Percentiles rank a stretch among this genome's conserved stretches.
These are phyloP conservation scores for Malbranchea zuffiana DNA, from an alignment of 2,329 filamentous ascomycete genomes.

Conservation along the genomic window DNA sequence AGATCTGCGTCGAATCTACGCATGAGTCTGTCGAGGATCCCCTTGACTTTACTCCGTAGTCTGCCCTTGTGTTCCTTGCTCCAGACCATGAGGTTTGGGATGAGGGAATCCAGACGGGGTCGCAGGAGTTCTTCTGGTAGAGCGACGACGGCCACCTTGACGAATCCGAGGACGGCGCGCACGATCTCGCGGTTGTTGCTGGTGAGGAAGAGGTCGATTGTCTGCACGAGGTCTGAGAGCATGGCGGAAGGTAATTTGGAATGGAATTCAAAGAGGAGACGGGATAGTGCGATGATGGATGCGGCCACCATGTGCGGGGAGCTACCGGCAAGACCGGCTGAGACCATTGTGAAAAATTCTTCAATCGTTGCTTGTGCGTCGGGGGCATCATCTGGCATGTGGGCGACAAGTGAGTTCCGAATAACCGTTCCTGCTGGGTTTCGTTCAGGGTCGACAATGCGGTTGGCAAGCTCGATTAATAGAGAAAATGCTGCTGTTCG, in stretches of 20 bases:
- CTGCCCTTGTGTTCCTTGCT: constrained; percentile 96
- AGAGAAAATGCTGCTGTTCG: constrained; percentile 82
- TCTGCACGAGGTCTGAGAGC: constrained; percentile 75
- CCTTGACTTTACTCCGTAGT: constrained; percentile 94
- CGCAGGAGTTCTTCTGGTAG: constrained; percentile 69
- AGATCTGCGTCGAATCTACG: constrained; percentile 75
- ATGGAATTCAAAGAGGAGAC: constrained; percentile 89
- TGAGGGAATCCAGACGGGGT: constrained; percentile 61
- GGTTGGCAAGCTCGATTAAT: constrained; percentile 76
- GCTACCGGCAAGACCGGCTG: constrained; percentile 80
- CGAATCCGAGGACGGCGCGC: constrained; percentile 84
- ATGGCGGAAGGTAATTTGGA: constrained; percentile 56
- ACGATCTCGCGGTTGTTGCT: constrained; percentile 97
- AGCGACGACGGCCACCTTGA: constrained; percentile 88
- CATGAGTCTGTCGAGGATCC: constrained; percentile 90
- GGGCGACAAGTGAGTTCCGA: constrained; percentile 71
- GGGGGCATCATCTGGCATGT: constrained; percentile 74
- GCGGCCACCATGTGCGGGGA: constrained; percentile 97
- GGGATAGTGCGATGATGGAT: constrained; percentile 85
- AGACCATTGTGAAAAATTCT: constrained; percentile 97
- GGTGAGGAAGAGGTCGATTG: constrained; percentile 90
- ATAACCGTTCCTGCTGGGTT: constrained; percentile 57
- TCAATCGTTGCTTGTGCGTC: constrained; percentile 71
- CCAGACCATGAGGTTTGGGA: constrained; percentile 91
- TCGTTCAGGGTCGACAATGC: constrained; percentile 55